phyloP scores from a whole-genome alignment of 2,329 filamentous ascomycete genomes.

The Tolypocladium pustulatum region DNA sequence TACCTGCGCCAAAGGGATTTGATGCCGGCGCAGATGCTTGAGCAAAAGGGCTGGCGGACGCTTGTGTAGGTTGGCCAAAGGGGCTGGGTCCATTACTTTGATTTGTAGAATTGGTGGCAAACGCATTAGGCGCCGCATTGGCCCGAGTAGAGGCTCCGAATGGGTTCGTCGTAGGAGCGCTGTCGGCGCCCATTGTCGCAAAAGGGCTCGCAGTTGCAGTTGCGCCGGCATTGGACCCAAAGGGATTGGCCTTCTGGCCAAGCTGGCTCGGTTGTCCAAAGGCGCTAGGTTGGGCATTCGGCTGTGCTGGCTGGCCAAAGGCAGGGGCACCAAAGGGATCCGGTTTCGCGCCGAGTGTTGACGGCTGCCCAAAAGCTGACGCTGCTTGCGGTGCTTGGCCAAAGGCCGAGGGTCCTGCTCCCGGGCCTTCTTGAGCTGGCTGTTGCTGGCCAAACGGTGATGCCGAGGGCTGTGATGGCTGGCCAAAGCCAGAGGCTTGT shows the following conservation, averaged over 20 bases:
- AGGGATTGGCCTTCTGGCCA: conserved; percentile 27
- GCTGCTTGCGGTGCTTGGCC: conserved; percentile 23
- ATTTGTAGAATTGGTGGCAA: conserved; percentile 3
- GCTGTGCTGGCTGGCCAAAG: conserved; percentile 24
- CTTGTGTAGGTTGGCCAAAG: conserved; percentile 10
- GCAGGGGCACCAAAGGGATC: conserved; percentile 24
- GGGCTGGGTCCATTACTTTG: conserved; percentile 8
- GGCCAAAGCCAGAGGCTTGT: conserved; percentile 12
- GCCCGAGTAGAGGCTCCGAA: conserved; percentile 13
- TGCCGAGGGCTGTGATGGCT: conserved; percentile 1
- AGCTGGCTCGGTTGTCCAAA: conserved; percentile 25
- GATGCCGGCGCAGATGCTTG: conserved; percentile 11
- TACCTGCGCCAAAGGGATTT: conserved; percentile 16
- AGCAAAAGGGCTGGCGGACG: conserved; percentile 13
- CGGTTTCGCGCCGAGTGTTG: conserved; percentile 18
- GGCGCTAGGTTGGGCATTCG: conserved; percentile 12
- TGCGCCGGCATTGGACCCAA: conserved; percentile 12
- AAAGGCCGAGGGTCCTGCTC: conserved; percentile 16
- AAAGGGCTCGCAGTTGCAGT: conserved; percentile 13
- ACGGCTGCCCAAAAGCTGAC: conserved; percentile 30
- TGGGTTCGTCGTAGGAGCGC: conserved; percentile 12
- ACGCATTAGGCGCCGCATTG: conserved; percentile 3
- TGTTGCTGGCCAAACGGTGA: conserved; percentile 28
- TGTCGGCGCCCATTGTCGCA: conserved; percentile 8
- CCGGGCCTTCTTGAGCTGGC: not conserved